Evolutionary conservation across 768 basidiomycete genomes (phyloP), one percentile per base, ranked within the genome.

Genomic region (Hericium erinaceus): DNA sequence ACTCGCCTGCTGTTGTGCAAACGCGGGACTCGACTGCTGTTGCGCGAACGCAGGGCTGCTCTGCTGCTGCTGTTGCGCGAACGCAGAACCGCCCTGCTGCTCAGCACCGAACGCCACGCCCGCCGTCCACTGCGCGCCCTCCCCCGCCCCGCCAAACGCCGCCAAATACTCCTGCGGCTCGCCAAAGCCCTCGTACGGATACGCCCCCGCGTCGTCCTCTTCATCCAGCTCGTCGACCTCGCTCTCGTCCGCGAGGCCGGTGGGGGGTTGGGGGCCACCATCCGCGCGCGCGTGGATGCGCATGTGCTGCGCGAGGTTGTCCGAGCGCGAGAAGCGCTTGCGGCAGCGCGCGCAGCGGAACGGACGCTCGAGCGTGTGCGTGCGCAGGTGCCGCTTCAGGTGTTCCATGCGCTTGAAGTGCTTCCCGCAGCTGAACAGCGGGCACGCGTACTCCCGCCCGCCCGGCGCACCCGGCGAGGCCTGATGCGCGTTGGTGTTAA

Each of bases 321-420:
- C 95, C 66, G 85, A 86, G 66, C 92, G 77, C 62, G 89, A 90
- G 71, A 97, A 97, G 59, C 81, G 78, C 77, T 91, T 92, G 65
- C 77, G 75, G 69, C 93, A 95, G 24, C 75, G 72, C 48, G 78
- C 73, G 67, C 93, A 94, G 55, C 76, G 75, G 70, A 83, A 95
- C 0, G 93, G 92, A 40, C 86, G 75, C 70, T 95, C 92, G 81
- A 90, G 81, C 26, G 92, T 94, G 67, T 95, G 93, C 9, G 92
- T 92, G 58, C 91, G 80, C 33, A 93, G 72, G 69, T 95, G 93
- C 48, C 92, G 74, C 72, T 90, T 89, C 63, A 95, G 79, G 67
- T 95, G 92, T 67, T 95, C 93, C 80, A 88, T 85, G 11, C 93
- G 83, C 77, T 92, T 94, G 81, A 95, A 95, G 63, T 87, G 73